Base-by-base conservation (phyloP, 2,329 filamentous ascomycete species). In the Colletotrichum sp. region DNA sequence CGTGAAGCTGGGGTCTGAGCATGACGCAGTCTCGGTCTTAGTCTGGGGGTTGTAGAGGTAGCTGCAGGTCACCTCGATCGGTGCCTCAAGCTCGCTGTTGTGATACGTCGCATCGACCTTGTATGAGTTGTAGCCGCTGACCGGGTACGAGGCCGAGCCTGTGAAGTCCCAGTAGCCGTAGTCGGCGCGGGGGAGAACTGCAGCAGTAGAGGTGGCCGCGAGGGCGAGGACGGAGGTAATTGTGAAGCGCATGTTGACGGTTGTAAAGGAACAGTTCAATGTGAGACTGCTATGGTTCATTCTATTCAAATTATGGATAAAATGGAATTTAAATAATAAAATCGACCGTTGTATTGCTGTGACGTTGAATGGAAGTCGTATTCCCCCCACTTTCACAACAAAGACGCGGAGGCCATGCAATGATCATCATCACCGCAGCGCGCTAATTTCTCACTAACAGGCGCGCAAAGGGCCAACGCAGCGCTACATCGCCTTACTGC, bases 131-230 rank as follows among this genome's bases (percentile, higher is more conserved):
- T 67, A 72, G 9, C 70, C 70, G 63, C 43, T 72, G 34, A 43
- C 61, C 2, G 70, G 70, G 52, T 60, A 67, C 12, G 52, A 26
- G 6, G 32, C 61, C 16, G 34, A 72, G 18, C 70, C 70, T 4
- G 70, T 43, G 63, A 72, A 72, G 48, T 72, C 70, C 70, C 61
- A 72, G 48, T 43, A 72, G 9, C 61, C 70, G 52, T 72, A 72
- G 26, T 67, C 70, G 15, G 63, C 34, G 61, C 52, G 24, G 36
- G 26, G n/a, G 13, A 16, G 21, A 13, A 59, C 66, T 7, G 32
- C 34, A 15, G 70, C 61, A 8, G 48, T 4, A 3, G 32, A 43
- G 26, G 26, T 2, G n/a, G 61, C 26, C 12, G 63, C 48, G 7
- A 67, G 28, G 21, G 28, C 26, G 28, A 71, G 18, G 18, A 64